Evolutionary conservation across 108 stramenopile species (phyloP).

Genomic region (Nitzschia sp.): DNA sequence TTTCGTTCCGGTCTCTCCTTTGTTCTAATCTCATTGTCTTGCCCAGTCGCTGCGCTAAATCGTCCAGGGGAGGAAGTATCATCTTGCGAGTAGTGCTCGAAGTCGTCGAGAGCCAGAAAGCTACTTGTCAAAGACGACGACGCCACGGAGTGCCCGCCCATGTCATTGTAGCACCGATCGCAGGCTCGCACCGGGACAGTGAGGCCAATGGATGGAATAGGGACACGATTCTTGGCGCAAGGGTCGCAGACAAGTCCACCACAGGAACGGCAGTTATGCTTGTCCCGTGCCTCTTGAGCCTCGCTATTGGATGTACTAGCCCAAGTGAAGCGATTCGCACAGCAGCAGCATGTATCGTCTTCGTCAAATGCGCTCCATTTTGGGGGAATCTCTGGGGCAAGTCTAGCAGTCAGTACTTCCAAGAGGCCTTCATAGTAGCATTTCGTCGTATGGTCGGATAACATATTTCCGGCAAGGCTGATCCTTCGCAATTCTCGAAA

Average conservation of each 20-base stretch:
- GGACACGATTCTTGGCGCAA: conserved; percentile 83
- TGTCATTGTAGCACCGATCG: conserved; percentile 94
- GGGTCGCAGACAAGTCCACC: conserved; percentile 94
- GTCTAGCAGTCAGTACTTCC: conserved; percentile 80
- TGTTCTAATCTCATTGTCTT: not conserved
- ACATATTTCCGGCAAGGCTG: conserved; percentile 89
- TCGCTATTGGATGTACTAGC: conserved; percentile 86
- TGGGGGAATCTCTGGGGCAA: conserved; percentile 73
- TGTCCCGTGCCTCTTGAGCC: conserved; percentile 92
- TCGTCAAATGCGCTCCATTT: conserved; percentile 90
- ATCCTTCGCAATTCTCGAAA: conserved; percentile 81
- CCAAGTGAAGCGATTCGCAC: conserved; percentile 93
- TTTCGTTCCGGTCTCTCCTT: conserved; percentile 34
- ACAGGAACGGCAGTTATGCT: conserved; percentile 95
- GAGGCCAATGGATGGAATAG: conserved; percentile 89
- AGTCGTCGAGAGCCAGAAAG: conserved; percentile 17
- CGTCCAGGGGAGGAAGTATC: conserved; percentile 6
- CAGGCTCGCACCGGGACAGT: conserved; percentile 85
- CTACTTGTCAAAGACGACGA: conserved; percentile 27
- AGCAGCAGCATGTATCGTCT: conserved; percentile 84
- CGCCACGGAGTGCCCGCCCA: conserved; percentile 42
- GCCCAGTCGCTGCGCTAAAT: not conserved
- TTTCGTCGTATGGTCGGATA: conserved; percentile 82
- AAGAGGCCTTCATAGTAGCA: conserved; percentile 86
- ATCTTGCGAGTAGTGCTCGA: not conserved